Base-by-base conservation (phyloP, 2,329 filamentous ascomycete species). In the Didymella exigua region DNA sequence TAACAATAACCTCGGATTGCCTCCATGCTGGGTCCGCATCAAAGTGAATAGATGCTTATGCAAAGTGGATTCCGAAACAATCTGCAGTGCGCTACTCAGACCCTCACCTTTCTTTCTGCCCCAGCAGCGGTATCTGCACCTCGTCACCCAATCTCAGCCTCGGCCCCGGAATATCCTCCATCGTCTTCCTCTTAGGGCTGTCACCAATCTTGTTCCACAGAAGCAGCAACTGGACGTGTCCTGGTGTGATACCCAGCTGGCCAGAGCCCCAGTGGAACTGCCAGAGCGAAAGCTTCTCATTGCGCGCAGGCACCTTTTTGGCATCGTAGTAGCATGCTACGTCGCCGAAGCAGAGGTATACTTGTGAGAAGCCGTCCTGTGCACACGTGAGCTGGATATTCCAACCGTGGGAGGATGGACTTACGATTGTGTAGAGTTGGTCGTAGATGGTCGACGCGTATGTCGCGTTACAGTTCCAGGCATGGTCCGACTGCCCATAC, bases 281-380 rank as follows among this genome's bases (percentile, higher is more conserved):
- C 71, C 71, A 74, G 0, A 74, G 44, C 1, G 64, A 49, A 3
- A 65, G 46, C 8, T 37, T 49, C 16, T 71, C 65, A 11, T 58
- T 55, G 11, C 21, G 14, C 5, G 30, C 21, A 5, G 71, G 71
- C 1, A 55, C 37, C n/a, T 46, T 54, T 44, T 71, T 72, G 2
- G 60, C 68, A 38, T 74, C 71, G 40, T 71, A 74, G 59, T 62
- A 73, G 47, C 71, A 74, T 21, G 67, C 65, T 19, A 71, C 50
- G 42, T 73, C 70, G 21, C 70, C 70, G 33, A 61, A 69, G 61
- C 71, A 74, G 37, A 74, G 65, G 55, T 72, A 73, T 13, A 65
- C 49, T 54, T 73, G 63, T 4, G 62, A 52, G 34, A 73, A 71
- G 31, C 71, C 67, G n/a, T 65, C 50, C 67, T 70, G 36, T 45